A percentile compares a stretch with the other conserved stretches of the same genome.
Conservation (phyloP, 495 filamentous ascomycete species). For the Xylaria cubensis region DNA sequence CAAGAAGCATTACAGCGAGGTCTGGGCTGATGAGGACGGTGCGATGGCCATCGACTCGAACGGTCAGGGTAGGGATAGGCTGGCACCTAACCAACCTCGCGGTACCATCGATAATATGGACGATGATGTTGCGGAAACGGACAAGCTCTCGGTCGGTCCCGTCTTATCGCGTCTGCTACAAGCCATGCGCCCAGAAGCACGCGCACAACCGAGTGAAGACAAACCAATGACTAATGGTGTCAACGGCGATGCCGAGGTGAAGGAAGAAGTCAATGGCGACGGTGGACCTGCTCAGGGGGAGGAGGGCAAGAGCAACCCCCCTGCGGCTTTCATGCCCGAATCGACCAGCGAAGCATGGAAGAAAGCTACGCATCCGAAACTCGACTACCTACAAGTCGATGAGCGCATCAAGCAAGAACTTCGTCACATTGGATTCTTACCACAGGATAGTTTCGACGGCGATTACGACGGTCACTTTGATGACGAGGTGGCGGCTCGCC, state of each 20-base stretch:
- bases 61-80: constrained; percentile 63
- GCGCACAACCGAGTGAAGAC: constrained; percentile 64
- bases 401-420: constrained; percentile 90
- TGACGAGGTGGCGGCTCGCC: constrained; percentile 89
- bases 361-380: constrained; percentile 65
- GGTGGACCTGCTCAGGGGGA: constrained; percentile 39
- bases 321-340: constrained; percentile 80
- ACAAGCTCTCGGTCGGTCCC: constrained; percentile 89
- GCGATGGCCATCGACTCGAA: constrained; percentile 69
- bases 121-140: constrained; percentile 83
- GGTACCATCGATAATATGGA: constrained; percentile 85
- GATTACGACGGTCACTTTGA: constrained; percentile 91
- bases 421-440: constrained; percentile 89
- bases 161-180: constrained; percentile 82
- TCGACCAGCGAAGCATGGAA: constrained; percentile 65
- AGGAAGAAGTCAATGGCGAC: constrained; percentile 60
- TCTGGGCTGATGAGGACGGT: constrained; percentile 94
- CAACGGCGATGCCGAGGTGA: constrained; percentile 60
- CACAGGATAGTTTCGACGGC: constrained; percentile 63
- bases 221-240: constrained; percentile 62
- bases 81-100: constrained; percentile 79
- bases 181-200: constrained; percentile 81
- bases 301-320: constrained; percentile 59
- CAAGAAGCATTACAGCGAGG: constrained; percentile 81
- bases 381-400: constrained; percentile 85